These are phyloP conservation scores for Pisolithus orientalis DNA, from an alignment of 768 basidiomycete species.

Conservation along the genomic window DNA sequence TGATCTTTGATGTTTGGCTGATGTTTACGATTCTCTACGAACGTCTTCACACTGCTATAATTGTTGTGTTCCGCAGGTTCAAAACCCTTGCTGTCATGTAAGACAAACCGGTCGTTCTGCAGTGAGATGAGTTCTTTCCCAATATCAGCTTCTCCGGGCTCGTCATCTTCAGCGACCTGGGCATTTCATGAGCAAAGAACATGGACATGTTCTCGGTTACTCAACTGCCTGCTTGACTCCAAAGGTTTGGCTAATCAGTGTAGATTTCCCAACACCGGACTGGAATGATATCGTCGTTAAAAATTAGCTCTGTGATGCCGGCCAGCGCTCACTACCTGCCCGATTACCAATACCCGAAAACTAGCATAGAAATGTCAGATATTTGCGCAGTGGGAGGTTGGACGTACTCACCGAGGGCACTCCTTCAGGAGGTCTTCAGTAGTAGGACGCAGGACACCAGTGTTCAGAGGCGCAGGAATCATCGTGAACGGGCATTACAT, in stretches of 20 bases:
- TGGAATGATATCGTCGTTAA: background rate
- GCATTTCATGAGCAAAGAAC: background rate
- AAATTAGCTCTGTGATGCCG: background rate
- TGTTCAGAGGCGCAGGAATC: too few relatives aligned
- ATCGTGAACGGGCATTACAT: too few relatives aligned
- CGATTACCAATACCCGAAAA: conserved; percentile 4
- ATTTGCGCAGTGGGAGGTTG: background rate
- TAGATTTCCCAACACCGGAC: conserved; percentile 5
- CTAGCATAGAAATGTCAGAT: background rate
- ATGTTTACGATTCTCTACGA: conserved; percentile 3
- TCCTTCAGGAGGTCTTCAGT: background rate
- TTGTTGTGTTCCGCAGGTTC: conserved; percentile 6
- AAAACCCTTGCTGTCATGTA: conserved; percentile 14
- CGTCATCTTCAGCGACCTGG: background rate
- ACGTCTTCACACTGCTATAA: background rate
- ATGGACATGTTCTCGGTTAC: background rate
- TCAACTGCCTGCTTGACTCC: background rate
- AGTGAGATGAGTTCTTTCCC: conserved; percentile 6
- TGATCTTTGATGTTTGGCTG: background rate
- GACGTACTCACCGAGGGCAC: conserved; percentile 4
- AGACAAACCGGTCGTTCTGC: conserved; percentile 7
- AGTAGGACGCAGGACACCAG: background rate
- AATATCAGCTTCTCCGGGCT: conserved; percentile 7
- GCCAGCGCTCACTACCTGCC: background rate
- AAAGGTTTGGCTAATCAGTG: background rate